Base-by-base conservation (phyloP, 345 rosid species). In the Salix exigua region DNA sequence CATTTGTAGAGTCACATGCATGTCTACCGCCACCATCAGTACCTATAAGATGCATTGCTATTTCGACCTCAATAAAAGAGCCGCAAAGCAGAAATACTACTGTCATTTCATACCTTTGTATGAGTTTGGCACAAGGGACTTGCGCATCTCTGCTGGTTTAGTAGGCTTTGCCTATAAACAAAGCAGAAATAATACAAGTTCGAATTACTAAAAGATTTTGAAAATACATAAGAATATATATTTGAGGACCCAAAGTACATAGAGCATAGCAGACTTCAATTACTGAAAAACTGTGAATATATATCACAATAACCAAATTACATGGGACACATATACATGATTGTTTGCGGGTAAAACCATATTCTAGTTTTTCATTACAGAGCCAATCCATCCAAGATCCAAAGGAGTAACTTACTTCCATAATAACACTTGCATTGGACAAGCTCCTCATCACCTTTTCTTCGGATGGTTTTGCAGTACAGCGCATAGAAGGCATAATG, bases 41-140 rank as follows among this genome's bases (percentile, higher is more conserved):
- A 78, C 83, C 89, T 84, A 81, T 74, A 82, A 40, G 77, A 78
- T 66, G 63, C 64, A 67, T 69, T 66, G 71, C 50, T 14, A 80
- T 60, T 84, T 78, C 82, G 84, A 46, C 5, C 78, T 82, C 85
- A 35, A 70, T 53, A 68, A 12, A 73, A 68, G 75, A 79, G 75
- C 79, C 83, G 73, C 48, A 84, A 83, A 74, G 86, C 73, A 86
- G 80, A 86, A 85, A 82, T 26, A 69, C 44, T 58, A 85, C 68
- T 46, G 80, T 81, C 69, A 82, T 72, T 70, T 48, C 83, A 79
- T 90, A 94, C 98, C 97, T 94, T 88, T 90, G 23, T 58, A 40
- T 33, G 78, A 73, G 73, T 31, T 71, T 73, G 80, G 81, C 23
- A 64, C 82, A 2, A 72, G 16, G 5, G 73, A 60, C 75, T 85